Base-by-base conservation (phyloP, 2,329 filamentous ascomycete species). In the Tolypocladium album region DNA sequence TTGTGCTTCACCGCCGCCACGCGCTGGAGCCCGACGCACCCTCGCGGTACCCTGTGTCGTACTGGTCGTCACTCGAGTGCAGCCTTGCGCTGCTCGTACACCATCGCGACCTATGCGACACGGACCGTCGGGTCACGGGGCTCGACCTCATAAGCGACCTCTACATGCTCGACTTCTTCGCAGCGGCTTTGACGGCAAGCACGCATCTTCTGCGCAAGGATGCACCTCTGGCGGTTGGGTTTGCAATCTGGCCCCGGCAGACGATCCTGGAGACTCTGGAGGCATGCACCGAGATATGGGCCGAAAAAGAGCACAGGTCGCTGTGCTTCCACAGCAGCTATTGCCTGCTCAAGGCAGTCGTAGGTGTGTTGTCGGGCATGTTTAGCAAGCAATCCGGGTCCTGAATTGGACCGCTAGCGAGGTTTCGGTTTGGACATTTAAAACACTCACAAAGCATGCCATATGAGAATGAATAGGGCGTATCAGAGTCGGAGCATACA, bases 1-100 rank as follows among this genome's bases (percentile, higher is more conserved):
- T 63, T 42, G 56, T 60, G 9, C 55, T 63, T 6, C 60, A 63
- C 40, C 55, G 61, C 24, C 56, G 57, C 17, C 57, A 60, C 45
- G 61, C 61, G 36, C 61, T 61, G 20, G 50, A 60, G 17, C 45
- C 43, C 22, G 57, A 61, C 20, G 60, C 58, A 6, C 61, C 60
- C 4, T 43, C 31, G 22, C 40, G 47, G 24, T 63, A 58, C 34
- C 52, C 60, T 9, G 43, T 58, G 5, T 63, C 60, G 22, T 63
- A 63, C 60, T 63, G 60, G 61, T 40, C 61, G 22, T 63, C 61
- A 2, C 52, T 63, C 11, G 61, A 63, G 55, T 63, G 56, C 56
- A 63, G 61, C 39, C 58, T 63, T 12, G 61, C 61, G 36, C 60
- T 63, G 15, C 60, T 63, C 27, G 61, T 63, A 4, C 60, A 60